These are phyloP conservation scores for Phialophora tarda DNA, from an alignment of 2,329 filamentous ascomycete genomes.

Conservation along the genomic window DNA sequence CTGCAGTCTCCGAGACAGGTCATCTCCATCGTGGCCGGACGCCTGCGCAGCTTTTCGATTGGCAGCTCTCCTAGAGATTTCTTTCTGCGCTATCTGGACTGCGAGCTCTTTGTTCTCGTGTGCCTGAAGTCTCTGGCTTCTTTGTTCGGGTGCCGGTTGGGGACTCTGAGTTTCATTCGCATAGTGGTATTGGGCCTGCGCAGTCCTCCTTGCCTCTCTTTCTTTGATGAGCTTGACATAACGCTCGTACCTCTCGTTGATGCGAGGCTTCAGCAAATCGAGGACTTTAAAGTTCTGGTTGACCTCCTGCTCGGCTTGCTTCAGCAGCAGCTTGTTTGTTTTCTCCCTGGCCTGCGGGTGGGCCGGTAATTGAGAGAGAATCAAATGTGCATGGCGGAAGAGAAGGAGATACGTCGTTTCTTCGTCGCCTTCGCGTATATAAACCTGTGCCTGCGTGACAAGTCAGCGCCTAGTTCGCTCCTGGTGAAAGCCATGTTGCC, in stretches of 20 bases:
- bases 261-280: constrained; percentile 78
- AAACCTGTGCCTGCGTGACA: constrained; percentile 72
- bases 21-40: constrained; percentile 62
- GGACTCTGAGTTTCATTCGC: constrained; percentile 3
- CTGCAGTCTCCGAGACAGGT: constrained; percentile 54
- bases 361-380: constrained; percentile 72
- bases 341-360: constrained; percentile 77
- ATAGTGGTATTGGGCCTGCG: constrained; percentile 20
- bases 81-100: constrained; percentile 74
- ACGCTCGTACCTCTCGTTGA: constrained; percentile 72
- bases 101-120: constrained; percentile 75
- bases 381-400: constrained; percentile 86
- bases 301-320: constrained; percentile 66
- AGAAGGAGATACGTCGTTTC: constrained; percentile 88
- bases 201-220: constrained; percentile 48
- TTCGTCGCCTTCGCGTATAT: constrained; percentile 82
- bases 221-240: constrained; percentile 63
- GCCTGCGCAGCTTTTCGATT: constrained; percentile 59
- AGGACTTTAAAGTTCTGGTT: constrained; percentile 70
- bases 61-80: constrained; percentile 70
- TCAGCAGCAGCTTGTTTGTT: constrained; percentile 61
- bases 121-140: constrained; percentile 66
- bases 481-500: constrained; percentile 37
- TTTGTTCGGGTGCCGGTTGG: constrained; percentile 18
- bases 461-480: constrained; percentile 31